Evolutionary conservation across 805 yeast genomes (phyloP), one percentile per base, ranked within the genome.

Genomic region (Zygosaccharomyces bisporus): DNA sequence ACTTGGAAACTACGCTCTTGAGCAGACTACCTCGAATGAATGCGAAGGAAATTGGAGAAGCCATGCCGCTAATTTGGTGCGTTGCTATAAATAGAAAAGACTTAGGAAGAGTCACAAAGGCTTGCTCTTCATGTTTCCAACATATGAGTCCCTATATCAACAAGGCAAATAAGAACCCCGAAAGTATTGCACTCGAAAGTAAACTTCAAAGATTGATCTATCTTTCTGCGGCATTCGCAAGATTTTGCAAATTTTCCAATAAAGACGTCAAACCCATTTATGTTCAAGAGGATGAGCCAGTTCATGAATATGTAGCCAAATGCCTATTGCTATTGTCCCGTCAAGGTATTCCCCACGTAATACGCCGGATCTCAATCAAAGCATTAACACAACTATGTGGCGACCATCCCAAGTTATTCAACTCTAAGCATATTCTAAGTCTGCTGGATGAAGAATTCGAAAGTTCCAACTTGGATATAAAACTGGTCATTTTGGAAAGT

Each of bases 201-300:
- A 79, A 72, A 50, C 53, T 83, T 3, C 72, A 73, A 17, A 74
- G 86, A 46, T 60, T 87, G 4, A 57, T 88, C 1, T 77, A 76
- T 53, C 63, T 88, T 17, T 58, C 86, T 4, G 90, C 95, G 0
- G 75, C 76, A 34, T 79, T 88, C 64, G 95, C 90, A 0, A 71
- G 82, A 36, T 75, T 74, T 51, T 85, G 93, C 51, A 65, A 76
- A n/a, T 73, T 86, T 44, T 60, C 58, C 4, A 64, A 70, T 38
- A 57, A 73, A 12, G 60, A 74, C 0, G 54, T 78, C 50, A 72
- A 70, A 37, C 49, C 58, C 8, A n/a, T 51, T 1, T 51, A 41
- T 35, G 39, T 60, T n/a, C 44, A 50, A 30, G 69, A 67, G 0
- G 72, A 68, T 6, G 91, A 82, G 51, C 70, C 83, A 1, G 68